phyloP scores from a whole-genome alignment of 2,329 filamentous ascomycete genomes.

The Colletotrichum sp. region DNA sequence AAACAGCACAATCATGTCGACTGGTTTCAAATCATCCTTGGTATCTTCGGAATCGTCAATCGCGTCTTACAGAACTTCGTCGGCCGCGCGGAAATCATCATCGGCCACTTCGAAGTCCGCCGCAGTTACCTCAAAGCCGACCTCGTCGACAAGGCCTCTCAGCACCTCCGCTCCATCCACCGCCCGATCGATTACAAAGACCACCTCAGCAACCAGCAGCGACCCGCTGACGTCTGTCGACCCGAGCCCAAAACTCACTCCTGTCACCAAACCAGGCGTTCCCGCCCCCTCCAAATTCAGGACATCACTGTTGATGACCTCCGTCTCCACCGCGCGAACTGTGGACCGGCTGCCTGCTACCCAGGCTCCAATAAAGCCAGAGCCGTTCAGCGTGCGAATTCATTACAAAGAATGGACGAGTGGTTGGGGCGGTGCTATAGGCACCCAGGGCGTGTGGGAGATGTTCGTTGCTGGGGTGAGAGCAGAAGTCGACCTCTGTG shows the following conservation, averaged over 20 bases:
- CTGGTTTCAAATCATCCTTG: neutral
- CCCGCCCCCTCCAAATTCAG: neutral
- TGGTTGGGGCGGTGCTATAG: neutral
- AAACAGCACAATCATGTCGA: neutral
- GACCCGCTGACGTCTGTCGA: neutral
- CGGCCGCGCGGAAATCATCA: neutral
- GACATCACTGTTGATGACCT: neutral
- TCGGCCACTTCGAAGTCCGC: neutral
- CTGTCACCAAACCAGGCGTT: neutral
- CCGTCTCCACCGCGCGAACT: neutral
- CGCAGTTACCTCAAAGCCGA: neutral
- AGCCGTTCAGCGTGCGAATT: neutral
- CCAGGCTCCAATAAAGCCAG: too few relatives aligned
- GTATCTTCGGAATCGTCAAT: neutral
- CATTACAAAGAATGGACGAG: neutral
- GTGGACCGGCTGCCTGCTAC: neutral
- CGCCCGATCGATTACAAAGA: neutral
- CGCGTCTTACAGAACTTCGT: neutral
- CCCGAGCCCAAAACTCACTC: neutral
- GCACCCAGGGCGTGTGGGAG: neutral
- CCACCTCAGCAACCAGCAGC: neutral
- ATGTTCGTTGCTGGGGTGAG: neutral
- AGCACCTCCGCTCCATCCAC: neutral
- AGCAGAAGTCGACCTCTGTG: neutral
- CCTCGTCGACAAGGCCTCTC: neutral